Evolutionary conservation across 352 stramenopile species (phyloP), one percentile per base, ranked within the genome.

Genomic region (Phytophthora sansomeana): DNA sequence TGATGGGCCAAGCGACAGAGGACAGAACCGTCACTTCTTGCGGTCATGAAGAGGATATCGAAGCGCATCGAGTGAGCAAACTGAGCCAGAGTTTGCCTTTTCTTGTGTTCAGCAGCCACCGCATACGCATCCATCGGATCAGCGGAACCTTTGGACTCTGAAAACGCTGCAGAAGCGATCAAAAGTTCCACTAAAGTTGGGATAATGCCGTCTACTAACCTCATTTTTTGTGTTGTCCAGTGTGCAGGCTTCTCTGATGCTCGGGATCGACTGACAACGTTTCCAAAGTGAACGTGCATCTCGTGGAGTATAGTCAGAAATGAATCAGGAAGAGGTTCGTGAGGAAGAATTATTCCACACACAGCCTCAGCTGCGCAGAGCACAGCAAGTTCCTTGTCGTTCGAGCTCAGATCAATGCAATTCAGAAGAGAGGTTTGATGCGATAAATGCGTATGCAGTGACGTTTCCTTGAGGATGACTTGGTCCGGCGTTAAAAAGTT

Each of bases 401-500:
- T 67, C 13, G 46, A 70, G 17, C 64, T 67, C 5, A 88, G 38
- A 57, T 91, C 74, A 24, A 86, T 53, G 32, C 60, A 86, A 56
- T 75, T 80, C n/a, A 72, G 73, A 14, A 76, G 63, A 14, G 55
- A 54, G 16, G 21, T 49, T 28, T 64, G 63, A 7, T 75, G 58
- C 0, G 52, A 46, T 1, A 55, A 46, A 5, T 60, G 49, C 11
- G 49, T 43, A 17, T 50, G 59, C 9, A 81, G 43, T 1, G 60
- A 58, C 4, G 69, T 77, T 54, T 89, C 74, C 53, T 89, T 89
- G 16, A 91, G 68, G 2, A 72, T 70, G 2, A 87, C 77, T 11
- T 64, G 69, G 6, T 85, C 78, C 2, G 82, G 82, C 4, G 55
- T 57, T 32, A 90, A 58, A 46, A 90, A 91, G 42, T 88, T 90